phyloP scores from a whole-genome alignment of 148 eudicot genomes.

The Fagopyrum tataricum region DNA sequence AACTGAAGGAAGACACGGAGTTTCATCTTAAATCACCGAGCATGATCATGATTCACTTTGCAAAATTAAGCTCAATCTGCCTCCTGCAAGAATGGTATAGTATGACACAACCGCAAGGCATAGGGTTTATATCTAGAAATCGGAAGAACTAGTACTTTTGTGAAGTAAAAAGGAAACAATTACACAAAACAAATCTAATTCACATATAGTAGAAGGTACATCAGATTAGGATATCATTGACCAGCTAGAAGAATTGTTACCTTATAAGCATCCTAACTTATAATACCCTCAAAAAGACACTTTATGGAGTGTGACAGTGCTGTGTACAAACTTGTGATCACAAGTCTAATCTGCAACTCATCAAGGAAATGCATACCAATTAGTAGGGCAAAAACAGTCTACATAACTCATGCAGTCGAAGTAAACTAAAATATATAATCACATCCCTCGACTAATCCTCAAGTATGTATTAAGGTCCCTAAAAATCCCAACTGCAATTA shows the following conservation, averaged over 20 bases:
- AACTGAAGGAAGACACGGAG: background rate
- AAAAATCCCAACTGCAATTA: background rate
- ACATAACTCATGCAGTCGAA: background rate
- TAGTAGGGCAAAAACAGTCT: background rate
- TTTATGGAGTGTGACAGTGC: too few relatives aligned
- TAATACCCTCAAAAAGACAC: background rate
- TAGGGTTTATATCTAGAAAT: background rate
- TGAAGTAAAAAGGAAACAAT: background rate
- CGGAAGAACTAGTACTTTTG: background rate
- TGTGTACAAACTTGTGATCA: background rate
- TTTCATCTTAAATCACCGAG: conserved; percentile 7
- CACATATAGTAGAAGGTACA: background rate
- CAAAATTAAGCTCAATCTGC: background rate
- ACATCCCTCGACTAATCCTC: background rate
- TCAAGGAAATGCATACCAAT: background rate
- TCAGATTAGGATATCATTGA: background rate
- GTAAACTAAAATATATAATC: background rate
- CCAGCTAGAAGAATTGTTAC: background rate
- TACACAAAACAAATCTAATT: background rate
- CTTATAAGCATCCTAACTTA: background rate
- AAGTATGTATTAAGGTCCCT: background rate
- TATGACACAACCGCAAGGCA: background rate
- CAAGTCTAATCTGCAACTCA: background rate
- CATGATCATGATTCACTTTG: background rate
- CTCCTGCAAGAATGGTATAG: background rate